These are phyloP conservation scores for Hyphodiscus sp. DNA, from an alignment of 2,329 filamentous ascomycete species.

Conservation along the genomic window DNA sequence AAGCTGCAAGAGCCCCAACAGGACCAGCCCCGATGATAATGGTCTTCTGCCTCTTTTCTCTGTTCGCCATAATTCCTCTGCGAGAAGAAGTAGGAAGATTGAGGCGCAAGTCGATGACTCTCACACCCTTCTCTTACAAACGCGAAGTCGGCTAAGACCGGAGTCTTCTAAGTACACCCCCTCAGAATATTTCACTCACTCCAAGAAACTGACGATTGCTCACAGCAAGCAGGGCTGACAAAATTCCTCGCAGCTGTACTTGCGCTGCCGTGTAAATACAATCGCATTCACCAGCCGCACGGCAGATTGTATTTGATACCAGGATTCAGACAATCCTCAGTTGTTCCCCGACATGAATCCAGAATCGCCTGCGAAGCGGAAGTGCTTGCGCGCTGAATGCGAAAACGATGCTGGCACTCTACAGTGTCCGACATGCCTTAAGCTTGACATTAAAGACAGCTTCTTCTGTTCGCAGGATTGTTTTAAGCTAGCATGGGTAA, in stretches of 20 bases:
- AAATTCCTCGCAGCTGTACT: slow-evolving; percentile 10
- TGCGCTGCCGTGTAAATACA: slow-evolving; percentile 14
- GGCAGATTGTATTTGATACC: neutral
- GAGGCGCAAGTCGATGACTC: neutral
- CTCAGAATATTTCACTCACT: slow-evolving; percentile 1
- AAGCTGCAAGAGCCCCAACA: slow-evolving; percentile 82
- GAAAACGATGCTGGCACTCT: slow-evolving; percentile 76
- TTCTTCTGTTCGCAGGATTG: slow-evolving; percentile 98
- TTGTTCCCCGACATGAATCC: slow-evolving; percentile 12
- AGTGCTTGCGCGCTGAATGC: slow-evolving; percentile 79
- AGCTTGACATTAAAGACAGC: slow-evolving; percentile 78
- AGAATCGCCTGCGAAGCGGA: slow-evolving; percentile 51
- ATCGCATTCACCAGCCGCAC: neutral
- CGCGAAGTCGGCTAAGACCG: neutral
- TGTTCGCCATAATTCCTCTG: slow-evolving; percentile 4
- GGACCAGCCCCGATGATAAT: slow-evolving; percentile 88
- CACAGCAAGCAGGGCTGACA: slow-evolving; percentile 14
- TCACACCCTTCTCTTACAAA: slow-evolving; percentile 9
- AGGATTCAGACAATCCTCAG: neutral
- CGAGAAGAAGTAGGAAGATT: neutral
- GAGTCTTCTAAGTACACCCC: slow-evolving; percentile 9
- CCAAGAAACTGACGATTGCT: no score
- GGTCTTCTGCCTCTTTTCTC: slow-evolving; percentile 35
- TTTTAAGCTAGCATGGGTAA: slow-evolving; percentile 98
- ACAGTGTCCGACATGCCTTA: slow-evolving; percentile 93